These are phyloP conservation scores for Magnolia kwangsiensis DNA, from an alignment of 164 flowering plant species.

Conservation along the genomic window DNA sequence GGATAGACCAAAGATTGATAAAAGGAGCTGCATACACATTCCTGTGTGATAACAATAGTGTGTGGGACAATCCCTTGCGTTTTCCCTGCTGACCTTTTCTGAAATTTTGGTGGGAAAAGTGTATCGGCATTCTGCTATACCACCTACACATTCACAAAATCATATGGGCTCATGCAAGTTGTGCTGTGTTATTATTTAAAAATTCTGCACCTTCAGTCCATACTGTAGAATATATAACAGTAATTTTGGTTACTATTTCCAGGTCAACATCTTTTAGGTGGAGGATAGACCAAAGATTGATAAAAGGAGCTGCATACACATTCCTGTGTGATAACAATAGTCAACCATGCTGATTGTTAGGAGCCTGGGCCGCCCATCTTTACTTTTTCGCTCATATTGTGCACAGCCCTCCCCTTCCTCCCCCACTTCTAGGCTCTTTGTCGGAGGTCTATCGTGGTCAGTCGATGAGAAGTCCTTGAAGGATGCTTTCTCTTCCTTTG, in stretches of 20 bases:
- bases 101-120: too few relatives aligned
- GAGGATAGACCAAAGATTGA: background rate
- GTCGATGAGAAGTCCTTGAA: slow-evolving; percentile 76
- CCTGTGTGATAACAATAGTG: background rate
- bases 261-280: background rate
- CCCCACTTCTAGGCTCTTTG: slow-evolving; percentile 56
- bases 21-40: background rate
- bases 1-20: background rate
- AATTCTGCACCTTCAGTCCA: too few relatives aligned
- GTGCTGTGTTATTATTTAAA: background rate
- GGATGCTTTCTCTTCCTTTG: slow-evolving; percentile 81
- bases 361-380: slow-evolving; percentile 8
- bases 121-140: too few relatives aligned
- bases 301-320: background rate
- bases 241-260: background rate
- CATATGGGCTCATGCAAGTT: background rate
- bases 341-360: background rate
- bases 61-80: too few relatives aligned
- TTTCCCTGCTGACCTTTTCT: too few relatives aligned
- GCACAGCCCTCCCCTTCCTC: slow-evolving; percentile 29
- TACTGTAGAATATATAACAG: background rate
- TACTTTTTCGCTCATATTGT: slow-evolving; percentile 23
- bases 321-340: background rate
- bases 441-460: slow-evolving; percentile 83
- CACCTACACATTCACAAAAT: too few relatives aligned